Conservation (phyloP, 257 asterid genomes). For the Solanum clarkiae region DNA sequence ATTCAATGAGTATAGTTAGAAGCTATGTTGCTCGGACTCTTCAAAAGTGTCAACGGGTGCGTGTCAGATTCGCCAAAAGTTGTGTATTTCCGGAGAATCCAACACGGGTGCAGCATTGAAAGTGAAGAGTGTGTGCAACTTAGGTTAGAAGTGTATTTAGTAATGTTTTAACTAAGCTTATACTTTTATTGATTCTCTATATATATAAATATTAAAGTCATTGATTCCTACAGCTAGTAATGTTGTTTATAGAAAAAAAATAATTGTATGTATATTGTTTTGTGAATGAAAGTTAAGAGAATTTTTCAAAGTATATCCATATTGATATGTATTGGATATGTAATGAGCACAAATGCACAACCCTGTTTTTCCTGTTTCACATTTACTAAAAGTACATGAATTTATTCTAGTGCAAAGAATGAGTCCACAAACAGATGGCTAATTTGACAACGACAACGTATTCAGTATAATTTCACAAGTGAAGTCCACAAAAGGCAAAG, state of each 20-base stretch:
- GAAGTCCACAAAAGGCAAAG: fast-evolving
- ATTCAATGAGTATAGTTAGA: conserved; percentile 11
- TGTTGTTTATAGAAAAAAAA: conserved; percentile 3
- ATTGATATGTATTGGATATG: neutral
- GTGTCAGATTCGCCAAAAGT: too few relatives aligned
- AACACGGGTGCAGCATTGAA: too few relatives aligned
- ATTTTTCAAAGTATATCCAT: neutral
- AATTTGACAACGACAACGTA: neutral
- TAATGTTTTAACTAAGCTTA: conserved; percentile 1
- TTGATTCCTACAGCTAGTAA: neutral
- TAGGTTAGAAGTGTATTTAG: neutral
- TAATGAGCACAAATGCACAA: neutral
- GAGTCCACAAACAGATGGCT: neutral
- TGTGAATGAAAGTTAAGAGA: neutral
- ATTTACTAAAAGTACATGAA: neutral
- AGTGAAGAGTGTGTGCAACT: too few relatives aligned
- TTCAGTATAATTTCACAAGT: neutral
- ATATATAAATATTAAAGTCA: neutral
- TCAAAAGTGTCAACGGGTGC: too few relatives aligned
- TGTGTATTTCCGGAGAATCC: too few relatives aligned
- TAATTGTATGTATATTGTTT: conserved; percentile 1
- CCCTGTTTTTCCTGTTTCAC: neutral
- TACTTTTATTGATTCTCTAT: neutral
- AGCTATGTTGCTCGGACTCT: too few relatives aligned
- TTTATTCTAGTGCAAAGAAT: neutral